Evolutionary conservation across 345 rosid genomes (phyloP).

Genomic region (Gossypioides kirkii): DNA sequence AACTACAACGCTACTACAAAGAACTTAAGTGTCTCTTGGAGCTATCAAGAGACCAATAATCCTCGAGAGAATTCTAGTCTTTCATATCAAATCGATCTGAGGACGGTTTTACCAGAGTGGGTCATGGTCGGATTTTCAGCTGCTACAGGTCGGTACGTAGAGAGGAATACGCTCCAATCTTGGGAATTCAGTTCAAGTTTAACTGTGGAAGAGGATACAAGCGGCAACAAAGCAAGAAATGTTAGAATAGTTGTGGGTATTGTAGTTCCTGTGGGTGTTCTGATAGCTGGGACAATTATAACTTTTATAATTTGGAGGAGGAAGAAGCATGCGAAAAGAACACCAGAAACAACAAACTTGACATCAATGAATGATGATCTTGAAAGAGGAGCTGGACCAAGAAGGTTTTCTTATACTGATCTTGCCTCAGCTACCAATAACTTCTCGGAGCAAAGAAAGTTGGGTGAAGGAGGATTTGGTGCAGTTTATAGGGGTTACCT

Average conservation of each 20-base stretch:
- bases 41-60: conserved; percentile 19
- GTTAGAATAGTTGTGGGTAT: conserved; percentile 10
- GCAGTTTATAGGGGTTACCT: conserved; percentile 9
- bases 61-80: conserved; percentile 31
- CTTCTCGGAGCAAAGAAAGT: conserved; percentile 3
- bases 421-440: conserved; percentile 40
- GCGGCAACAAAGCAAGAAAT: conserved; percentile 7
- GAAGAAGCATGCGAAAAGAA: conserved; percentile 16
- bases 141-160: conserved; percentile 15
- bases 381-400: conserved; percentile 55
- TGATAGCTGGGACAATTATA: conserved; percentile 8
- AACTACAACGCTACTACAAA: conserved; percentile 29
- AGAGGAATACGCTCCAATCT: conserved; percentile 27
- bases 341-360: conserved; percentile 22
- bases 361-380: conserved; percentile 44
- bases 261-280: conserved; percentile 19
- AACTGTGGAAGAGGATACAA: conserved; percentile 14
- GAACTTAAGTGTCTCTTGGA: conserved; percentile 47
- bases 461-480: conserved; percentile 9
- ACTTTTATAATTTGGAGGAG: conserved; percentile 6
- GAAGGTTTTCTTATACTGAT: conserved; percentile 40
- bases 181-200: conserved; percentile 35
- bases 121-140: conserved; percentile 47
- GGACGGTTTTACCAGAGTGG: conserved; percentile 34
- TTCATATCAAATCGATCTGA: conserved; percentile 37